Evolutionary conservation across 2,329 filamentous ascomycete species (phyloP), one percentile per base, ranked within the genome.

Genomic region (Ambrosiella xylebori): DNA sequence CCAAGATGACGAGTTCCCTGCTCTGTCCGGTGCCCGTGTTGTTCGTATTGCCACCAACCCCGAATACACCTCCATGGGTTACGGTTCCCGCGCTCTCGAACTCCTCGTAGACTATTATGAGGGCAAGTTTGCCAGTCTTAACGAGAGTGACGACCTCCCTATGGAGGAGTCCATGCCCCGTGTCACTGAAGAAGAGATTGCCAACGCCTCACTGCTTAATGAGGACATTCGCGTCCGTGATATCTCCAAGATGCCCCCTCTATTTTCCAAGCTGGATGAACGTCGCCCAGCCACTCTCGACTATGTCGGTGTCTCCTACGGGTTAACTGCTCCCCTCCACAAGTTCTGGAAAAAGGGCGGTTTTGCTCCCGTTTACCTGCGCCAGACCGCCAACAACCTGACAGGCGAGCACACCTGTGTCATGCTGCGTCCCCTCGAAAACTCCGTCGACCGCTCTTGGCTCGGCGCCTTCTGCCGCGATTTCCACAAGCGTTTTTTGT

Each of bases 321-420:
- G 93, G 57, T 75, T 98, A 59, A 98, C 93, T 0, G 77, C 83
- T 44, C 77, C 81, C 12, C 80, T 98, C 12, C 93, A 95, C 73
- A 94, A 88, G 67, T 98, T 98, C 76, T 98, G 93, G 93, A 95
- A 96, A 71, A 85, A 86, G 40, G 81, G 85, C 13, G 76, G 76
- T 0, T 98, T 96, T 68, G 81, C 83, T 1, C 93, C 93, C 0
- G 88, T 98, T 0, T 98, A 98, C 66, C 78, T 98, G 12, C 81
- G 93, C 39, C 93, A 98, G 73, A 98, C 94, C 1, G 78, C 93
- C 56, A 98, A 97, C 67, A 93, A 97, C 59, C 76, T 98, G 51
- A 98, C 94, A 0, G 93, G 93, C 58, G 93, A 98, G 71, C 93
- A 98, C 68, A 95, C 93, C 0, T 96, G 89, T 67, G 91, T 98